Evolutionary conservation across 2,329 filamentous ascomycete species (phyloP).

Genomic region (Scedosporium aurantiacum): DNA sequence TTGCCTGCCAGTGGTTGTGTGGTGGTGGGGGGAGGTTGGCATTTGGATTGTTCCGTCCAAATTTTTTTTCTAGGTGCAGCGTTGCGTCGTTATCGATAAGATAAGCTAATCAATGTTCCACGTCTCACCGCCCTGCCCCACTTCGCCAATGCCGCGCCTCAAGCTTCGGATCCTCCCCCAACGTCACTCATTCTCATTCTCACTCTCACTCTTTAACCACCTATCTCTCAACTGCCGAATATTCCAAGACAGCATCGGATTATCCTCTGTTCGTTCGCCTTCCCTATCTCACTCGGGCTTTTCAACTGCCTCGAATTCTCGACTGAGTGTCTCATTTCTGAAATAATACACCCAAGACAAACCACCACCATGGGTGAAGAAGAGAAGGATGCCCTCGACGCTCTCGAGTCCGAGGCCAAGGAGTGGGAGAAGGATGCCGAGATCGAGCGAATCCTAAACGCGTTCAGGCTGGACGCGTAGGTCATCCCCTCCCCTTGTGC

Average conservation of each 20-base stretch:
- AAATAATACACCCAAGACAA: background rate
- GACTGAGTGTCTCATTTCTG: too few species aligned
- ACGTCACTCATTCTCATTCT: background rate
- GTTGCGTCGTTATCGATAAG: conserved; percentile 26
- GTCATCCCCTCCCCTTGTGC: conserved; percentile 10
- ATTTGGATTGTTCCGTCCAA: conserved; percentile 6
- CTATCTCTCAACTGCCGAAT: background rate
- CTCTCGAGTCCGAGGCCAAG: conserved; percentile 73
- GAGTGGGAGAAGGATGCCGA: conserved; percentile 96
- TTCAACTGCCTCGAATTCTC: too few species aligned
- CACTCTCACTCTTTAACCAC: background rate
- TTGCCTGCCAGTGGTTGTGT: background rate
- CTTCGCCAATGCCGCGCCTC: background rate
- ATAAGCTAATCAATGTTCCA: background rate
- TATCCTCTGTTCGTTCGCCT: too few species aligned
- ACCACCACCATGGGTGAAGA: conserved; percentile 37
- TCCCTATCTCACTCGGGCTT: background rate
- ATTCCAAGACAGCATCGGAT: too few species aligned
- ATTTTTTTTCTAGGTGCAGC: conserved; percentile 21
- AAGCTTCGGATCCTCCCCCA: background rate
- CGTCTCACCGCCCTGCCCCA: conserved; percentile 1
- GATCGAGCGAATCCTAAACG: conserved; percentile 85
- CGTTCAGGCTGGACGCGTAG: conserved; percentile 63
- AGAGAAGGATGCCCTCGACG: conserved; percentile 53
- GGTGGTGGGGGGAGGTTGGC: background rate